Evolutionary conservation across 2,329 filamentous ascomycete species (phyloP), one percentile per base, ranked within the genome.

Genomic region (Verticillium nubilum): DNA sequence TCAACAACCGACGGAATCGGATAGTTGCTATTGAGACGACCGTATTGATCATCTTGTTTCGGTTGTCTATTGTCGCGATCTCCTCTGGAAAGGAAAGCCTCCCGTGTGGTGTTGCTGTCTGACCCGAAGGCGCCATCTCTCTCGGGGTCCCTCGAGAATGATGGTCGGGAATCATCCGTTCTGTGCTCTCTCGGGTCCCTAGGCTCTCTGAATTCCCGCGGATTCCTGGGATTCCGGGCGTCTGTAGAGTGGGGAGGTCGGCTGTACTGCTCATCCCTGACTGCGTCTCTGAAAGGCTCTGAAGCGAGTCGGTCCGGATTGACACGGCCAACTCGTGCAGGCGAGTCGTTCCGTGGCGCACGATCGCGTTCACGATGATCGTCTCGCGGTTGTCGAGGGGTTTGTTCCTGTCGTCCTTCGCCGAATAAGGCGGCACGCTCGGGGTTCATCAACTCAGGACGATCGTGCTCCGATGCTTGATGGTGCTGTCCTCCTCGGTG

Each of bases 31-130:
- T 56, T 56, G 12, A 57, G 37, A 19, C 42, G 35, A 5, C 33
- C 54, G 7, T 56, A 37, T 23, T 35, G 23, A n/a, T 57, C 56
- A 12, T 52, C 37, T 19, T 57, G 80, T 61, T 83, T 80, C 58
- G 74, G 65, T 62, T 80, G 75, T 37, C 77, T 76, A 64, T 83
- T 79, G 53, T 86, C 82, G 3, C 73, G 65, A 29, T 86, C 84
- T 2, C 71, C 69, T 26, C 74, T 74, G 47, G 66, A 73, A 63
- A 70, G 76, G 67, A 75, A 83, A 60, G 67, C 59, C 10, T 82
- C 78, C 33, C 78, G 74, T 7, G 42, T 50, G 19, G 72, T 62
- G 63, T 79, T 28, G 52, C 28, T 79, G 5, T 80, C 77, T 37
- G 60, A 62, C 52, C 63, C 61, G 19, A 60, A 70, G 56, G 80